A percentile compares a stretch with the other conserved stretches of the same genome.
phyloP scores from a whole-genome alignment of 2,329 filamentous ascomycete genomes.

The Coniochaeta sp. region DNA sequence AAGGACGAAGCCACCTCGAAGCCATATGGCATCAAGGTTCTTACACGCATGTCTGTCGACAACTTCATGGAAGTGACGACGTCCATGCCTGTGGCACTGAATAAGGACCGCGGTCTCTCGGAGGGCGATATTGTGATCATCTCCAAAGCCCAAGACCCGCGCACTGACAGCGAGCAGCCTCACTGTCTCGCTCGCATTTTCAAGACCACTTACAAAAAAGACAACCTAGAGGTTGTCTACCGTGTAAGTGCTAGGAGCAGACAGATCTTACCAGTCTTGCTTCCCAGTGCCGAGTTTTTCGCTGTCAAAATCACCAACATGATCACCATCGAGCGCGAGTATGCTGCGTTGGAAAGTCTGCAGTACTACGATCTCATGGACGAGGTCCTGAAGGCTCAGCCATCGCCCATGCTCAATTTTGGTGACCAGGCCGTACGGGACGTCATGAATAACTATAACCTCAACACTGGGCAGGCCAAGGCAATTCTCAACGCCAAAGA shows the following conservation, averaged over 20 bases:
- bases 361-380: constrained; percentile 95
- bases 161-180: constrained; percentile 55
- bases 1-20: constrained; percentile 80
- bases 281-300: constrained; percentile 61
- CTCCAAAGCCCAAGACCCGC: constrained; percentile 65
- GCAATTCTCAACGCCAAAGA: constrained; percentile 88
- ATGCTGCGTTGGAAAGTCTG: constrained; percentile 80
- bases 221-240: constrained; percentile 76
- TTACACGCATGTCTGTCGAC: constrained; percentile 84
- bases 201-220: constrained; percentile 73
- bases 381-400: constrained; percentile 78
- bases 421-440: constrained; percentile 63
- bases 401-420: constrained; percentile 81
- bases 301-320: constrained; percentile 86
- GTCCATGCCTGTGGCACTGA: constrained; percentile 62
- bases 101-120: constrained; percentile 63
- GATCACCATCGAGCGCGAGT: constrained; percentile 92
- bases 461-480: constrained; percentile 85
- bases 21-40: constrained; percentile 79
- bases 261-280: constrained; percentile 54
- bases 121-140: constrained; percentile 89
- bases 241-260: constrained; percentile 65
- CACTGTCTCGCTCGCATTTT: constrained; percentile 85
- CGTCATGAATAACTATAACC: constrained; percentile 67
- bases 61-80: constrained; percentile 89